Base-by-base conservation (phyloP, 169 alveolate species). In the Blepharisma undulans region DNA sequence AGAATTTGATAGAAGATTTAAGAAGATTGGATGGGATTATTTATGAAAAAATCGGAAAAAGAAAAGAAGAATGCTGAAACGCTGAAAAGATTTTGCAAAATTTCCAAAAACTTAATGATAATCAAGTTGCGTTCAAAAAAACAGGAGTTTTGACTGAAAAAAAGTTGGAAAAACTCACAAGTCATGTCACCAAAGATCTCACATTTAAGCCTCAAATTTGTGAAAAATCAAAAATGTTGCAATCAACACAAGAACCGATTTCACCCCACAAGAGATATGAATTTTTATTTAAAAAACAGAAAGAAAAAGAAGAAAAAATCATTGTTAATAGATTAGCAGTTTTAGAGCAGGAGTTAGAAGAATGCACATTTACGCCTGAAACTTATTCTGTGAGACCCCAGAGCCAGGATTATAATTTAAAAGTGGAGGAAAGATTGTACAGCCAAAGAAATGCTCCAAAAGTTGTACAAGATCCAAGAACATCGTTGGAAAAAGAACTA, bases 231-330 rank as follows among this genome's bases (percentile, higher is more conserved):
- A 21, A 66, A 27, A 21, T 66, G 21, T 32, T 22, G 72, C 66
- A 86, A 21, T 19, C 29, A 4, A 7, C 34, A 1, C 27, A 84
- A 29, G 36, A 78, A 14, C 60, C 48, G 7, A 25, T 22, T 36
- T 33, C 84, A 7, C 87, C 87, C 10, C 36, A 29, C 34, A 79
- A 79, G 71, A 1, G 91, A 66, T 32, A 66, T 72, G 91, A 86
- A 33, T 19, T 36, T 32, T 72, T 86, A 30, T 86, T 61, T 72
- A 60, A 33, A 21, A 72, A 86, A 3, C 36, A 29, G 7, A 60
- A 86, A 72, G 72, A 71, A 34, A 71, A 71, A 60, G 91, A 86
- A 71, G 84, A 86, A 21, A 86, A 86, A 86, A 86, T 86, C 4
- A 21, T 71, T 1, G 22, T n/a, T 71, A 21, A 27, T 3, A 59